Percentiles rank a stretch among this genome's conserved stretches.
Evolutionary conservation across 768 basidiomycete species (phyloP).

Genomic region (Austroboletus eburneus): DNA sequence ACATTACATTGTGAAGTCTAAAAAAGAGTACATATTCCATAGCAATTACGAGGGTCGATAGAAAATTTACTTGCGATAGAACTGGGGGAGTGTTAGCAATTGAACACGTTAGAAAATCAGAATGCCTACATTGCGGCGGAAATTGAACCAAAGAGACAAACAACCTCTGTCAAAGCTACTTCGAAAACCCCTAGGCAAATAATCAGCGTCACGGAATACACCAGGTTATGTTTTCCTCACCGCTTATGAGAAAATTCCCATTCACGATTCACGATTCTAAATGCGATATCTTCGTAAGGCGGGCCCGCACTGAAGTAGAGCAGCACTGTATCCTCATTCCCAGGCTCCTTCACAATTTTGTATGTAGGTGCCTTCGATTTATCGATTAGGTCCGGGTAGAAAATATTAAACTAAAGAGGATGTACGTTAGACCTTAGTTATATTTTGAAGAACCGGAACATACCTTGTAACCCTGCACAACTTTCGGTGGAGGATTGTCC

Average conservation of each 20-base stretch:
- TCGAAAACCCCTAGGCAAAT: slow-evolving; percentile 75
- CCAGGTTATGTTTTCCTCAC: slow-evolving; percentile 35
- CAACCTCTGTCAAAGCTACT: slow-evolving; percentile 97
- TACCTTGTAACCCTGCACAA: slow-evolving; percentile 98
- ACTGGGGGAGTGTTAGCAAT: slow-evolving; percentile 40
- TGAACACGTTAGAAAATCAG: slow-evolving; percentile 7
- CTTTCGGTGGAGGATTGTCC: slow-evolving; percentile 98
- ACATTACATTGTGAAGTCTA: slow-evolving; percentile 29
- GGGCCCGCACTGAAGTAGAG: slow-evolving; percentile 95
- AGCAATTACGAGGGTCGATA: slow-evolving; percentile 14
- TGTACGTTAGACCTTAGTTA: slow-evolving; percentile 9
- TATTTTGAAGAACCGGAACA: slow-evolving; percentile 7
- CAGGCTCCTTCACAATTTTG: slow-evolving; percentile 89
- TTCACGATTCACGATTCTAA: slow-evolving; percentile 94
- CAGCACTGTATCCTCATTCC: slow-evolving; percentile 92
- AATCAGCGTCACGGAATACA: slow-evolving; percentile 11
- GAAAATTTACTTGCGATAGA: slow-evolving; percentile 68
- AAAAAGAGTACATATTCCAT: slow-evolving; percentile 17
- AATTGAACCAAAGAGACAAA: slow-evolving; percentile 94
- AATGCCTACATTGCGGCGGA: slow-evolving; percentile 80
- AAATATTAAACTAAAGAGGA: slow-evolving; percentile 77
- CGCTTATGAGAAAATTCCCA: slow-evolving; percentile 99
- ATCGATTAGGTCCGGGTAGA: slow-evolving; percentile 99
- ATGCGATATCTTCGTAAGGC: slow-evolving; percentile 98
- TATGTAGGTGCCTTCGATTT: slow-evolving; percentile 96